Conservation (phyloP, 1,284 basidiomycete species). For the Malassezia brasiliensis region DNA sequence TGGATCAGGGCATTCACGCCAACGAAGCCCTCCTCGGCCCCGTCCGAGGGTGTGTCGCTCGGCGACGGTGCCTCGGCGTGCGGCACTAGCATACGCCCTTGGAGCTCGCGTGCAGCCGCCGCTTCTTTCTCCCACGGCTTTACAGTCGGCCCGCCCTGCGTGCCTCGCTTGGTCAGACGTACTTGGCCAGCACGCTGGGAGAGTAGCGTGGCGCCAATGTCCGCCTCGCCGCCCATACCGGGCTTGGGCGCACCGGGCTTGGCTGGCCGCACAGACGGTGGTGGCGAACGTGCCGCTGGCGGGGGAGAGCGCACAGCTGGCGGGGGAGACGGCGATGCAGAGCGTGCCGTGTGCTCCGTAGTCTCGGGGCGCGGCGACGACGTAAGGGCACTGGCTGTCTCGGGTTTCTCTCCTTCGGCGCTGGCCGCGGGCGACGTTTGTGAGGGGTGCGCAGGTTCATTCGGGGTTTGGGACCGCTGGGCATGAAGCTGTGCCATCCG, state of each 20-base stretch:
- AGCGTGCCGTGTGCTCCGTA: too few species aligned
- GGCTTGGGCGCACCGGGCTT: too few species aligned
- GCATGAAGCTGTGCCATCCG: neutral
- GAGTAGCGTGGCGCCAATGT: neutral
- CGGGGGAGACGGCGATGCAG: too few species aligned
- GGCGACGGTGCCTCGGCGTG: neutral
- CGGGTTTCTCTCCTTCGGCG: too few species aligned
- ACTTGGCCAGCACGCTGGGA: neutral
- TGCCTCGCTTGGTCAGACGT: slow-evolving; percentile 4
- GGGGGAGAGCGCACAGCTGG: too few species aligned
- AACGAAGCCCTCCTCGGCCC: neutral
- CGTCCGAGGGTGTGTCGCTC: neutral
- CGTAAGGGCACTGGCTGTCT: too few species aligned
- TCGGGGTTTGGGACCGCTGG: too few species aligned
- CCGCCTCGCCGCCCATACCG: neutral
- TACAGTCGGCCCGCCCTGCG: neutral
- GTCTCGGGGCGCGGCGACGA: too few species aligned
- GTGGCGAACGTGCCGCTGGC: too few species aligned
- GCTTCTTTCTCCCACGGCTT: neutral
- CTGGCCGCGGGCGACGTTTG: too few species aligned
- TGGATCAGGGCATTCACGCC: slow-evolving; percentile 12
- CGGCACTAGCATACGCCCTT: neutral
- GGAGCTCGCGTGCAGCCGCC: neutral
- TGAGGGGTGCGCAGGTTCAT: too few species aligned
- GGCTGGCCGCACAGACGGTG: too few species aligned